Conservation (phyloP, 768 basidiomycete genomes). For the Pisolithus marmoratus region DNA sequence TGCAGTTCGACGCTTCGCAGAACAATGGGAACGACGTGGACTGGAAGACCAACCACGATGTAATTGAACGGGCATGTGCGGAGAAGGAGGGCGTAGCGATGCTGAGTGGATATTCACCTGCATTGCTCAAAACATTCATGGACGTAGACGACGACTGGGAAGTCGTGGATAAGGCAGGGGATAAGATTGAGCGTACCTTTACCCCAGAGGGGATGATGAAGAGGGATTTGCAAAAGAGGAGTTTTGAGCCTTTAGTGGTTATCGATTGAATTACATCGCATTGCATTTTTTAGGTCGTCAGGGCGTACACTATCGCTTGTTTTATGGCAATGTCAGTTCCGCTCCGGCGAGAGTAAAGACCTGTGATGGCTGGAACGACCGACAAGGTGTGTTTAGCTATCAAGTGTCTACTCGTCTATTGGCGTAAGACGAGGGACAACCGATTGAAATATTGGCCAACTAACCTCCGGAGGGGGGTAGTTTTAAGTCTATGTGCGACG, state of each 20-base stretch:
- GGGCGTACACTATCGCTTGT: too few relatives aligned
- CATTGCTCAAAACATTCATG: slow-evolving; percentile 71
- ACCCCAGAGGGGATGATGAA: slow-evolving; percentile 42
- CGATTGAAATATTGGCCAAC: too few relatives aligned
- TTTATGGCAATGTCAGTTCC: too few relatives aligned
- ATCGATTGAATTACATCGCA: slow-evolving; percentile 35
- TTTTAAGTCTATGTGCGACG: too few relatives aligned
- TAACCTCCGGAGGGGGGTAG: too few relatives aligned
- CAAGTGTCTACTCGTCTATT: too few relatives aligned
- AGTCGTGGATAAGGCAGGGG: slow-evolving; percentile 27
- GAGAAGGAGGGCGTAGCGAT: slow-evolving; percentile 62
- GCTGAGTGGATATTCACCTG: slow-evolving; percentile 64
- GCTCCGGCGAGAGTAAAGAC: too few relatives aligned
- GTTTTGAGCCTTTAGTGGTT: slow-evolving; percentile 54
- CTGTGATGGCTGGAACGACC: too few relatives aligned
- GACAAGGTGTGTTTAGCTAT: too few relatives aligned
- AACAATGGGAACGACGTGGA: slow-evolving; percentile 2
- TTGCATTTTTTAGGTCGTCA: too few relatives aligned
- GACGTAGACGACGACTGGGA: slow-evolving; percentile 40
- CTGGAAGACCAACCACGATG: slow-evolving; percentile 63
- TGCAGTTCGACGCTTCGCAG: slow-evolving; percentile 57
- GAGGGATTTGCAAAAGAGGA: slow-evolving; percentile 41
- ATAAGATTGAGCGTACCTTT: slow-evolving; percentile 27
- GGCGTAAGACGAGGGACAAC: too few relatives aligned
- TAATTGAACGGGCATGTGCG: slow-evolving; percentile 46